phyloP scores from a whole-genome alignment of 176 grass and related monocot genomes.

The Cenchrus americanus region DNA sequence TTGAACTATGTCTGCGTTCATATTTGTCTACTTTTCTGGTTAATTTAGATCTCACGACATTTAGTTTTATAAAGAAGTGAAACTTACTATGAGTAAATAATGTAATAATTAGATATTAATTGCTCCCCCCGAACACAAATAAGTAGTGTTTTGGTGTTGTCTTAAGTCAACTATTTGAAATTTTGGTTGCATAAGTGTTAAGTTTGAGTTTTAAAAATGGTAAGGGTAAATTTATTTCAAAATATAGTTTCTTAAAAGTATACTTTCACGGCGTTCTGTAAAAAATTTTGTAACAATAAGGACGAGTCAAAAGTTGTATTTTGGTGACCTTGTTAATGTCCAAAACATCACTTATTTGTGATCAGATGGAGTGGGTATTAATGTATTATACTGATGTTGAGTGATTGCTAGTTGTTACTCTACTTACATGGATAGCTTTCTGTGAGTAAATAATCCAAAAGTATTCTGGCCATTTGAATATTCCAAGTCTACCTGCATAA shows the following conservation, averaged over 20 bases:
- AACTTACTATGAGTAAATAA: not conserved
- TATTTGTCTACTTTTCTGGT: not conserved
- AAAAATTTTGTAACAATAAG: not conserved
- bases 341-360: not conserved
- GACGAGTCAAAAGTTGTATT: not conserved
- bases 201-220: not conserved
- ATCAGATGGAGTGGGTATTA: not conserved
- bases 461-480: slow-evolving; percentile 56
- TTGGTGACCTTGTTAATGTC: not conserved
- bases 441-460: slow-evolving; percentile 65
- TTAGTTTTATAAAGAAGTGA: not conserved
- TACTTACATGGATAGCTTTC: slow-evolving; percentile 63
- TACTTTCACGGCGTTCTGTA: not conserved
- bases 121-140: not conserved
- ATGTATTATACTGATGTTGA: not conserved
- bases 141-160: not conserved
- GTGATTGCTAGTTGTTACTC: not conserved
- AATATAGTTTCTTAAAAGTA: too few species aligned
- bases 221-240: too few species aligned
- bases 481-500: slow-evolving; percentile 70
- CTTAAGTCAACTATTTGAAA: not conserved
- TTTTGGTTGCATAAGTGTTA: not conserved
- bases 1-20: not conserved
- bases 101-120: not conserved
- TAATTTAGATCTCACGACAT: not conserved